These are phyloP conservation scores for Paraphaeosphaeria sporulosa DNA, from an alignment of 2,329 filamentous ascomycete species.

Conservation along the genomic window DNA sequence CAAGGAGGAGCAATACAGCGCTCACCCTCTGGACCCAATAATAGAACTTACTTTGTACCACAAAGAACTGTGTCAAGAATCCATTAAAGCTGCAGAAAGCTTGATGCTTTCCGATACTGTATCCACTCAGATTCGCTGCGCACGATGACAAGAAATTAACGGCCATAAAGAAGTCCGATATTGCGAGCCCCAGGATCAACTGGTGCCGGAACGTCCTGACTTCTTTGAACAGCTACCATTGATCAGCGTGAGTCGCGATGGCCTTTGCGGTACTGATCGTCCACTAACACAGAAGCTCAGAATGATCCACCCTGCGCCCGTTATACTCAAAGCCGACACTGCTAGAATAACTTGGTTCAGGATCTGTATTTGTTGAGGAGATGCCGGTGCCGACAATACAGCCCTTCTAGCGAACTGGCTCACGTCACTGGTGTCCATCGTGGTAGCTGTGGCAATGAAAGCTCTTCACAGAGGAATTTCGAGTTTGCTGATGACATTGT, in stretches of 20 bases:
- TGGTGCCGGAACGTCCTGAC: constrained; percentile 52
- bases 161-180: constrained; percentile 53
- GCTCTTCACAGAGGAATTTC: not conserved
- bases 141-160: constrained; percentile 52
- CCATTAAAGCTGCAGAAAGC: constrained; percentile 53
- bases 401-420: constrained; percentile 4
- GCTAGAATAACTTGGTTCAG: constrained; percentile 38
- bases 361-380: constrained; percentile 17
- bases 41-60: constrained; percentile 49
- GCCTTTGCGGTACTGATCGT: not conserved
- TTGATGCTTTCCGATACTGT: constrained; percentile 40
- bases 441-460: not conserved
- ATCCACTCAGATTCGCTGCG: constrained; percentile 45
- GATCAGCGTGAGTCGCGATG: not conserved
- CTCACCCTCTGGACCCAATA: too few relatives aligned
- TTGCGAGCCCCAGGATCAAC: constrained; percentile 53
- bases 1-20: too few relatives aligned
- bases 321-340: constrained; percentile 45
- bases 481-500: not conserved
- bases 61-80: constrained; percentile 54
- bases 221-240: constrained; percentile 45
- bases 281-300: constrained; percentile 41
- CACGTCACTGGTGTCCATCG: not conserved
- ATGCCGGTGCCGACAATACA: constrained; percentile 23
- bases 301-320: constrained; percentile 52